Conservation (phyloP, 805 yeast species). For the Saccharomycopsis sp. region DNA sequence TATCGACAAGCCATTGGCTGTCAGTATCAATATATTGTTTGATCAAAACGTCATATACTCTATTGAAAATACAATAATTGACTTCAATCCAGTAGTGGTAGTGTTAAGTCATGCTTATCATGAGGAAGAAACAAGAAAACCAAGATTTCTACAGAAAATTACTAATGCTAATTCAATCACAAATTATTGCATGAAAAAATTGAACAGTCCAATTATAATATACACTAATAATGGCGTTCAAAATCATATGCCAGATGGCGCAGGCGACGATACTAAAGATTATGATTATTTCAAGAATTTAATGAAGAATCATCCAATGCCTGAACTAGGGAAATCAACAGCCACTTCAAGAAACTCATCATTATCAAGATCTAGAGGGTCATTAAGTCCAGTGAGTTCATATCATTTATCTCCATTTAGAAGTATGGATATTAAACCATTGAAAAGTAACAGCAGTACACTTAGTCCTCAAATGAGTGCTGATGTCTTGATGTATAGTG, state of each 20-base stretch:
- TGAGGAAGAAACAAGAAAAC: slow-evolving; percentile 4
- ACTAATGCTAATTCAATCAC: slow-evolving; percentile 1
- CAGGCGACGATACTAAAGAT: background rate
- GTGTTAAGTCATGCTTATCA: slow-evolving; percentile 6
- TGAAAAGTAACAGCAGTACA: background rate
- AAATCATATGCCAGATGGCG: background rate
- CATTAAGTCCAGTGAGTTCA: slow-evolving; percentile 8
- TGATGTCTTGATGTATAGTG: background rate
- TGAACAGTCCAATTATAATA: slow-evolving; percentile 13
- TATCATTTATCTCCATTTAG: slow-evolving; percentile 5
- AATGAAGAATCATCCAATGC: background rate
- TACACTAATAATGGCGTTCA: slow-evolving; percentile 8
- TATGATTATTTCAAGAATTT: background rate
- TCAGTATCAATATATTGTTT: slow-evolving; percentile 16
- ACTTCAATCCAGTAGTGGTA: slow-evolving; percentile 14
- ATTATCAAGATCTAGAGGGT: background rate
- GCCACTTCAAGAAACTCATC: background rate
- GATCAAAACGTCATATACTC: slow-evolving; percentile 14
- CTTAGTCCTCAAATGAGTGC: slow-evolving; percentile 1
- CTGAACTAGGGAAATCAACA: background rate
- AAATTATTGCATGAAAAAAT: slow-evolving; percentile 16
- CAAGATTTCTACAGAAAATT: slow-evolving; percentile 5
- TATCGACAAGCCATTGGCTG: background rate
- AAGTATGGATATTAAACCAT: slow-evolving; percentile 4
- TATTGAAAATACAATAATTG: slow-evolving; percentile 12